phyloP scores from a whole-genome alignment of 768 basidiomycete genomes.

The Xerocomellus chrysenteron region DNA sequence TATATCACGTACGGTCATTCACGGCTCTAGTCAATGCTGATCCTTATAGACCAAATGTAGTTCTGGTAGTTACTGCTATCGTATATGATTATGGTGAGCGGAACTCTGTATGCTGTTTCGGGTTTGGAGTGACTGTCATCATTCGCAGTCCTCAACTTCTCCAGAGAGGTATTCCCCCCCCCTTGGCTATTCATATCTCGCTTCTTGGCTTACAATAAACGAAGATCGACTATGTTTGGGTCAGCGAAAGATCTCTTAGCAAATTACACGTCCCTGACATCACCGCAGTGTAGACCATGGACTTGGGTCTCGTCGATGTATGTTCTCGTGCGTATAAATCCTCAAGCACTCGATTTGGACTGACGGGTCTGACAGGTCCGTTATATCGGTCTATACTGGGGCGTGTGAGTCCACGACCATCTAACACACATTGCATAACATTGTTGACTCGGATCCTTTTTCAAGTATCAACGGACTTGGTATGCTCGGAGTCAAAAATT shows the following conservation, averaged over 20 bases:
- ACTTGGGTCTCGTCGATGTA: background rate
- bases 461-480: background rate
- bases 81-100: background rate
- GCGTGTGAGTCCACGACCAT: background rate
- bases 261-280: background rate
- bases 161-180: background rate
- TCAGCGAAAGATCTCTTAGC: background rate
- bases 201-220: background rate
- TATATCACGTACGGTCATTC: background rate
- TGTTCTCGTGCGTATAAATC: background rate
- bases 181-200: background rate
- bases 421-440: background rate
- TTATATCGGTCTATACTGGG: background rate
- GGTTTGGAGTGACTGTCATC: background rate
- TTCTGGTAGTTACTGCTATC: background rate
- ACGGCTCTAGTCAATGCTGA: background rate
- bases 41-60: background rate
- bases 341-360: background rate
- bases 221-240: slow-evolving; percentile 1
- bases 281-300: background rate
- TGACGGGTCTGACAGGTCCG: background rate
- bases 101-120: background rate
- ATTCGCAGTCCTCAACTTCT: background rate
- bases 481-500: background rate
- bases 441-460: background rate